These are phyloP conservation scores for Falciphora oryzae DNA, from an alignment of 2,329 filamentous ascomycete species.

Conservation along the genomic window DNA sequence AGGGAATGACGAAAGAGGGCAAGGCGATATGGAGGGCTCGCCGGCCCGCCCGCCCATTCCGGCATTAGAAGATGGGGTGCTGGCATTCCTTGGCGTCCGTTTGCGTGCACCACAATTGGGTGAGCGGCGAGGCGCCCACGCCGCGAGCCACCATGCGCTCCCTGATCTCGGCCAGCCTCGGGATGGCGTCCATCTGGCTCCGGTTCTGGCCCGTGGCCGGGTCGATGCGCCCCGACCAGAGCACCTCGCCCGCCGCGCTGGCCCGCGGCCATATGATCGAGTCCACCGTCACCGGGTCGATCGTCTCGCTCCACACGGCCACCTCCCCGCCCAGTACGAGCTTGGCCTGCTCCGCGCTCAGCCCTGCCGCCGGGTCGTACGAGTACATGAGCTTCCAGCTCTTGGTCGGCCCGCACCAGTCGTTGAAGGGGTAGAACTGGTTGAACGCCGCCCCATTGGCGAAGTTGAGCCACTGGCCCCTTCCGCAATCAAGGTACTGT, in stretches of 20 bases:
- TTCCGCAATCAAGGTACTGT: constrained; percentile 77
- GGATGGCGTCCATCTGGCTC: constrained; percentile 63
- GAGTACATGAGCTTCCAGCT: constrained; percentile 78
- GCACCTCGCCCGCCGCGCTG: constrained; percentile 67
- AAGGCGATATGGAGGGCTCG: neutral
- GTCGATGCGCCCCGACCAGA: constrained; percentile 72
- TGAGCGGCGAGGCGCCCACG: constrained; percentile 56
- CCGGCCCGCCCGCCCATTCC: neutral
- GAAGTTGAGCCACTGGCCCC: constrained; percentile 74
- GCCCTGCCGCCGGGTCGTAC: constrained; percentile 64
- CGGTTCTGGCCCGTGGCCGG: constrained; percentile 56
- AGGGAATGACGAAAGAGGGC: neutral
- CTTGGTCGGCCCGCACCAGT: constrained; percentile 78
- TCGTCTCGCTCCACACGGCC: constrained; percentile 76
- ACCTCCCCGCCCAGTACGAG: constrained; percentile 77
- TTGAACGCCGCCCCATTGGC: constrained; percentile 47
- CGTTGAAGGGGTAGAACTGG: constrained; percentile 61
- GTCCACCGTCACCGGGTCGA: constrained; percentile 70
- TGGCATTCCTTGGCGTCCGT: constrained; percentile 42
- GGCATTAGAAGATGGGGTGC: constrained; percentile 14
- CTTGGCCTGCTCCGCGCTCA: constrained; percentile 55
- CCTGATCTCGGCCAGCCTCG: constrained; percentile 67
- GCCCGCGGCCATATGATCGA: constrained; percentile 72
- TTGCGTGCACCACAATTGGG: constrained; percentile 70
- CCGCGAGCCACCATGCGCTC: constrained; percentile 68